Base-by-base conservation (phyloP, 179 eudicot genomes). In the Drosera spatulata region DNA sequence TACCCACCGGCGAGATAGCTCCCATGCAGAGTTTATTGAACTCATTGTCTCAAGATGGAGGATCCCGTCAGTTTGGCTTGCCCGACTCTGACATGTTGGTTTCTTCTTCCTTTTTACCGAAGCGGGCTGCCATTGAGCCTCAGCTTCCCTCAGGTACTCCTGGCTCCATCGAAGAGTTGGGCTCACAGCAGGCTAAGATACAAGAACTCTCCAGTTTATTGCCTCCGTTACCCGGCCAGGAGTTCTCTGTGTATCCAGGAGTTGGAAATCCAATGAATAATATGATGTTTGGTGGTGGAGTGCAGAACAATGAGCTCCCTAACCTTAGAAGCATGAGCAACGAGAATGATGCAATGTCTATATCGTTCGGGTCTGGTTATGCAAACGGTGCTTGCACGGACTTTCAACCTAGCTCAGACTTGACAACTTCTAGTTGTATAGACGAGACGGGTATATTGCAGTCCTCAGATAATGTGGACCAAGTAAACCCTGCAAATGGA, bases 201-300 rank as follows among this genome's bases (percentile, higher is more conserved):
- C 33, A 67, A 59, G 50, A 65, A 65, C 60, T 51, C 81, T 9
- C 69, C 33, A 55, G 73, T 46, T 65, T 79, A 2, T 71, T 84
- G 76, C 91, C 82, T 7, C 87, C 82, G 9, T 79, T 82, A 65
- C 81, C 81, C 3, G 80, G 86, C 49, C 73, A 79, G 65, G 90
- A 79, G 55, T 74, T 75, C 51, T 71, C 84, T 4, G 66, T 79
- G 11, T 77, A 74, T 40, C 79, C 75, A 45, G 80, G 73, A 4
- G 76, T 67, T 58, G 55, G 63, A 59, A 78, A 76, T 61, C 65
- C 73, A 46, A 75, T 66, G 61, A 75, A 60, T 61, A 67, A 75
- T 79, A 65, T 67, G 48, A 60, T 82, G 71, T 79, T 77, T 69
- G 87, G 87, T 43, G 74, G 69, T 38, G 71, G 75, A 63, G 69